Conservation (phyloP, 148 eudicot species). For the Vaccinium macrocarpon region DNA sequence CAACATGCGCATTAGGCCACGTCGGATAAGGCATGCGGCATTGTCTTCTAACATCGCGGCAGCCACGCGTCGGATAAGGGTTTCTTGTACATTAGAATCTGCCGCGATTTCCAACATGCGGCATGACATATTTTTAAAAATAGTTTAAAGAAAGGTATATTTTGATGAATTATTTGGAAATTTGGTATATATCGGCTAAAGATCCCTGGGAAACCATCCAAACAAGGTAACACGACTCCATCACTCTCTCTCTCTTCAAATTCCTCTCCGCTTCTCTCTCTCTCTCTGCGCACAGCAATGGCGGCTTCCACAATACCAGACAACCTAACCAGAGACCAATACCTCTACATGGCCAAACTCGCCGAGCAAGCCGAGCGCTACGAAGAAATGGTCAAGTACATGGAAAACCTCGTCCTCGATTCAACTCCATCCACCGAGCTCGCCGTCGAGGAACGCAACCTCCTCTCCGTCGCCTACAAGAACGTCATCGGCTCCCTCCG, state of each 20-base stretch:
- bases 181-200: too few relatives aligned
- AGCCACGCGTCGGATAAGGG: too few relatives aligned
- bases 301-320: conserved; percentile 30
- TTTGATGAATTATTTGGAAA: too few relatives aligned
- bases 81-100: too few relatives aligned
- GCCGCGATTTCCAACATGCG: too few relatives aligned
- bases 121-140: too few relatives aligned
- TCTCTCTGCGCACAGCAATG: conserved; percentile 16
- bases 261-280: conserved; percentile 12
- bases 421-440: conserved; percentile 31
- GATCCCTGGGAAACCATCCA: too few relatives aligned
- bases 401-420: conserved; percentile 49
- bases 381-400: conserved; percentile 74
- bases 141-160: too few relatives aligned
- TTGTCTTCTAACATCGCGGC: too few relatives aligned
- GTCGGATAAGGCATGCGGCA: too few relatives aligned
- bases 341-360: conserved; percentile 65
- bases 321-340: conserved; percentile 50
- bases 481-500: conserved; percentile 85
- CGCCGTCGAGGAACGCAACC: conserved; percentile 82
- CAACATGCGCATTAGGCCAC: too few relatives aligned
- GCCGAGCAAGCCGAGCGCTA: conserved; percentile 80
- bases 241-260: not conserved
- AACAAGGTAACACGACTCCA: too few relatives aligned
- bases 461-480: conserved; percentile 92